These are phyloP conservation scores for Mimosa bimucronata DNA, from an alignment of 306 rosid genomes.

Conservation along the genomic window DNA sequence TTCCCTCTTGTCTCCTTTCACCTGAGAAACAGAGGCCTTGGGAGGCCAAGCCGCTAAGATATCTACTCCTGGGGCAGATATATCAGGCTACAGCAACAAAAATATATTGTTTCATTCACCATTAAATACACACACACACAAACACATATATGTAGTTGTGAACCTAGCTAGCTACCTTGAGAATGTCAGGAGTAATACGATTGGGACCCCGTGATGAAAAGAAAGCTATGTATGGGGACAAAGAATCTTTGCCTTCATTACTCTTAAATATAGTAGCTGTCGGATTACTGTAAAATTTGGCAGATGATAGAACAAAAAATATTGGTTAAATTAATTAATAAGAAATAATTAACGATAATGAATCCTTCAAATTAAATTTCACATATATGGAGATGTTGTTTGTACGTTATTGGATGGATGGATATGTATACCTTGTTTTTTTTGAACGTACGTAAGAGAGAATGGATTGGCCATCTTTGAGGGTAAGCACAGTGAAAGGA, in stretches of 20 bases:
- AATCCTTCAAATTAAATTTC: not conserved
- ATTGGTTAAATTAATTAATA: not conserved
- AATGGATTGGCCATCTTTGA: not conserved
- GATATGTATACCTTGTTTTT: not conserved
- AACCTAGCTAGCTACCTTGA: not conserved
- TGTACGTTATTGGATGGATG: too few relatives aligned
- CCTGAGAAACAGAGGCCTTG: not conserved
- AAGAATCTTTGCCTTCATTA: not conserved
- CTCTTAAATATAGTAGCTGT: not conserved
- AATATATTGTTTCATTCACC: too few relatives aligned
- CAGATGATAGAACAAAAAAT: not conserved
- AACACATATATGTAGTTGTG: not conserved
- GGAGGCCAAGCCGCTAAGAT: conserved; percentile 49
- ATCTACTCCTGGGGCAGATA: conserved; percentile 41
- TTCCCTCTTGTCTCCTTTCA: conserved; percentile 7
- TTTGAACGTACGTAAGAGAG: not conserved
- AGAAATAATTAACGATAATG: not conserved
- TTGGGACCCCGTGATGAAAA: not conserved
- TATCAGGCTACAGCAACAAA: conserved; percentile 37
- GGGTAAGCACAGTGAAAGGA: not conserved
- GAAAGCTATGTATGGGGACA: not conserved
- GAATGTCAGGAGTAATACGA: not conserved
- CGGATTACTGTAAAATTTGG: not conserved
- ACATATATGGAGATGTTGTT: not conserved
- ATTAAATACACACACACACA: too few relatives aligned